Evolutionary conservation across 805 yeast species (phyloP).

Genomic region (Priceomyces carsonii): DNA sequence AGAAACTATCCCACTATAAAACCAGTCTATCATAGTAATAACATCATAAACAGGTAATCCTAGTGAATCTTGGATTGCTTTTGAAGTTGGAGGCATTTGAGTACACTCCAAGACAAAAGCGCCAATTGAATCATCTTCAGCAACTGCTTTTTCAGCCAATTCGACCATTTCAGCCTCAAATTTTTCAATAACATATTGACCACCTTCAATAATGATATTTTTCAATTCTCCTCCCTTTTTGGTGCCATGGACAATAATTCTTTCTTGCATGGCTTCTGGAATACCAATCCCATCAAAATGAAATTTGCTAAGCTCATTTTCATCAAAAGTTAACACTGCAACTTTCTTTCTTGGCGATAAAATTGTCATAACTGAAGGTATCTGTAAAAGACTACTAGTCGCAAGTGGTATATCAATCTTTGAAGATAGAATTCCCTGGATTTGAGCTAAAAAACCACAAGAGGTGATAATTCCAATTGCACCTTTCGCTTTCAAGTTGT

Average conservation of each 20-base stretch:
- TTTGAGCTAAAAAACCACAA: slow-evolving; percentile 35
- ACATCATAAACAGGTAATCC: slow-evolving; percentile 30
- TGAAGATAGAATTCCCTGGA: slow-evolving; percentile 21
- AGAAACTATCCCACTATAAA: too few relatives aligned
- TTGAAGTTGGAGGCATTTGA: slow-evolving; percentile 35
- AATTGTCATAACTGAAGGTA: slow-evolving; percentile 22
- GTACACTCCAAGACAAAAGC: slow-evolving; percentile 35
- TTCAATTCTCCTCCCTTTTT: slow-evolving; percentile 9
- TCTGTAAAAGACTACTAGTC: slow-evolving; percentile 28
- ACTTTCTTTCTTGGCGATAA: slow-evolving; percentile 19
- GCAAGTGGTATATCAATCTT: slow-evolving; percentile 29
- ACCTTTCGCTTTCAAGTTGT: too few relatives aligned
- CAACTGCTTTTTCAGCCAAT: slow-evolving; percentile 7
- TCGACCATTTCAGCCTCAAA: slow-evolving; percentile 18
- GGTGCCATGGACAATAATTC: slow-evolving; percentile 14
- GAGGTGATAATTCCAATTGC: slow-evolving; percentile 34
- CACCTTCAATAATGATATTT: slow-evolving; percentile 15
- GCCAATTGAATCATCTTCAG: slow-evolving; percentile 13
- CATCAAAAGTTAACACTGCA: slow-evolving; percentile 32
- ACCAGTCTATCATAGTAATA: slow-evolving; percentile 10
- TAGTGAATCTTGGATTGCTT: slow-evolving; percentile 23
- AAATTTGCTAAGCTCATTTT: slow-evolving; percentile 16
- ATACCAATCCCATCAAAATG: slow-evolving; percentile 31
- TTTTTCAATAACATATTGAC: slow-evolving; percentile 22
- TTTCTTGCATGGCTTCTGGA: slow-evolving; percentile 20